Conservation (phyloP, 2,329 filamentous ascomycete species). For the Alternaria postmessia region DNA sequence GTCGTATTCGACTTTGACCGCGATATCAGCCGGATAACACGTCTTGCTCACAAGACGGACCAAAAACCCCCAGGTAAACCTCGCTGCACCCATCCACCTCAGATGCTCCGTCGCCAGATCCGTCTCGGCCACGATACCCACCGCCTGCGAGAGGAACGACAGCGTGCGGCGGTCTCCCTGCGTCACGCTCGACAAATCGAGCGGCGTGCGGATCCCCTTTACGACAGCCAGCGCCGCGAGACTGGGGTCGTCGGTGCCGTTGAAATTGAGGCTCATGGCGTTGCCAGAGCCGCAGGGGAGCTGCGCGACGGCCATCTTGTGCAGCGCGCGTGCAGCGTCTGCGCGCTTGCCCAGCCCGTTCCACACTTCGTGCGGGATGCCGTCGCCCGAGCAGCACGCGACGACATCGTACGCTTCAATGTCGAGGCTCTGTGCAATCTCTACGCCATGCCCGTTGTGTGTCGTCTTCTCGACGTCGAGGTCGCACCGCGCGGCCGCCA, state of each 20-base stretch:
- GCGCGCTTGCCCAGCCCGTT: constrained; percentile 83
- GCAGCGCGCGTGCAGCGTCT: constrained; percentile 77
- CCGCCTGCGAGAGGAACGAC: constrained; percentile 88
- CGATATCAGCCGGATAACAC: constrained; percentile 87
- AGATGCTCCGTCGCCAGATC: constrained; percentile 91
- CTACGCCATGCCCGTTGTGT: constrained; percentile 77
- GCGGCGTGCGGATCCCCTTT: constrained; percentile 82
- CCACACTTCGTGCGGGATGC: constrained; percentile 90
- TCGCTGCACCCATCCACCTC: constrained; percentile 87
- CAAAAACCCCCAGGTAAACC: constrained; percentile 88
- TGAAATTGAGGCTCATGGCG: constrained; percentile 88
- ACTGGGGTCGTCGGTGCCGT: constrained; percentile 78
- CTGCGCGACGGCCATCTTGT: constrained; percentile 81
- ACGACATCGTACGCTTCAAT: constrained; percentile 84
- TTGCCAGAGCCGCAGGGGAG: constrained; percentile 95
- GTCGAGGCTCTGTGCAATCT: constrained; percentile 78
- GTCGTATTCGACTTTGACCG: constrained; percentile 81
- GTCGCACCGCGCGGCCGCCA: constrained; percentile 80
- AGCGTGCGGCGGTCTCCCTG: constrained; percentile 77
- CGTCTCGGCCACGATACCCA: constrained; percentile 88
- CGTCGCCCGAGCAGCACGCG: constrained; percentile 90
- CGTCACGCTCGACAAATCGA: constrained; percentile 89
- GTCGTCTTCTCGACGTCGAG: constrained; percentile 77
- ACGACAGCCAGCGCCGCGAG: constrained; percentile 83
- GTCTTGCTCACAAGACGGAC: constrained; percentile 77